These are phyloP conservation scores for Staphylotrichum tortipilum DNA, from an alignment of 495 filamentous ascomycete genomes.

Conservation along the genomic window DNA sequence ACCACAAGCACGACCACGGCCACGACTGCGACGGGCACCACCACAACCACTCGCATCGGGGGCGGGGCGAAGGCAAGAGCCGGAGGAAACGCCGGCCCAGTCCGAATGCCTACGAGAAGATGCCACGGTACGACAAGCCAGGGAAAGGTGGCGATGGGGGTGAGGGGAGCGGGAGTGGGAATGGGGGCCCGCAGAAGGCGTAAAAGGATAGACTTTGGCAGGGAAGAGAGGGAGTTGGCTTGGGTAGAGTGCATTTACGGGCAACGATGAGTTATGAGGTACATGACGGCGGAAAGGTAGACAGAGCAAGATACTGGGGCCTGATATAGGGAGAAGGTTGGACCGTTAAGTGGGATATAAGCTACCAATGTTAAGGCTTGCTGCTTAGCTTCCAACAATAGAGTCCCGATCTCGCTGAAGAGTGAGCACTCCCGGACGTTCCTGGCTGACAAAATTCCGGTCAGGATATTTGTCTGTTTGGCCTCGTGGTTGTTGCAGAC, in stretches of 20 bases:
- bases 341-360: no score
- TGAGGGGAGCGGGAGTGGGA: neutral
- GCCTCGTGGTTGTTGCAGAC: no score
- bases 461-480: no score
- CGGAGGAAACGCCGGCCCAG: conserved; percentile 54
- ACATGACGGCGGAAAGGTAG: neutral
- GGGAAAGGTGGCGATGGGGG: conserved; percentile 12
- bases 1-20: conserved; percentile 27
- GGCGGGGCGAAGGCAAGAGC: conserved; percentile 22
- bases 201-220: neutral
- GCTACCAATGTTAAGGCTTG: no score
- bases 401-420: no score
- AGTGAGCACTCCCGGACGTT: no score
- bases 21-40: conserved; percentile 34
- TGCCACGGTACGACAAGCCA: conserved; percentile 54
- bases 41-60: conserved; percentile 23
- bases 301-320: no score
- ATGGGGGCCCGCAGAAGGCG: neutral
- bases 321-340: no score
- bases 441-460: no score
- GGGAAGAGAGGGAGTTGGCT: neutral
- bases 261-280: neutral
- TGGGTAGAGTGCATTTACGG: neutral
- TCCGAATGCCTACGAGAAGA: conserved; percentile 93
- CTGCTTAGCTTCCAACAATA: no score